Evolutionary conservation across 129 eudicot species (phyloP), one percentile per base, ranked within the genome.

Genomic region (Deinandra increscens): DNA sequence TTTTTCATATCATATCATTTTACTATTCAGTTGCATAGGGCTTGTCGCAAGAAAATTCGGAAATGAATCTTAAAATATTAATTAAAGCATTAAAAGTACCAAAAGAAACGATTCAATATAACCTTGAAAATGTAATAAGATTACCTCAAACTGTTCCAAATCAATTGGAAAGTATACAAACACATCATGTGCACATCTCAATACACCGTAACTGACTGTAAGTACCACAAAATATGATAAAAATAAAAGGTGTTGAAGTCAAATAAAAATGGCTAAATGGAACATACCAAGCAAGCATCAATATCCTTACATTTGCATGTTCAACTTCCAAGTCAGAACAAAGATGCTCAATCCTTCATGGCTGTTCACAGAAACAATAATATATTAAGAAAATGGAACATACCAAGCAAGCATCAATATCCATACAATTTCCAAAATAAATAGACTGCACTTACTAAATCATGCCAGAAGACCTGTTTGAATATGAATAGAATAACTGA

Each of bases 221-320:
- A 45, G 53, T 67, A 60, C 44, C 39, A 66, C 3, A 72, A 36
- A 15, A 58, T 34, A 65, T 7, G 44, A 65, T 26, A 46, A 29
- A 19, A 66, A 42, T 59, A 14, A 34, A 67, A 60, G 20, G 38
- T 2, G 20, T 33, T 59, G 33, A 41, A 19, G 9, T 39, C 9
- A 22, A 53, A 10, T 66, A 55, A 54, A 55, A 3, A 56, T 10
- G 45, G 59, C 1, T 7, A 39, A 61, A 26, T 14, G 59, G 44
- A 69, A 50, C 74, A 77, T 77, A 87, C 97, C 97, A 87, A 58
- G 97, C 95, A 58, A 87, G 90, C 95, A 91, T 87, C 70, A 91
- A 69, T 53, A 91, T 80, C 79, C 97, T 73, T 66, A 87, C 90
- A 75, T 91, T 91, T 1, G 91, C 83, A 66, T 85, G 91, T 64